Percentiles rank a stretch among this genome's conserved stretches.
Evolutionary conservation across 257 asterid species (phyloP).

Genomic region (Forsythia viridissima): DNA sequence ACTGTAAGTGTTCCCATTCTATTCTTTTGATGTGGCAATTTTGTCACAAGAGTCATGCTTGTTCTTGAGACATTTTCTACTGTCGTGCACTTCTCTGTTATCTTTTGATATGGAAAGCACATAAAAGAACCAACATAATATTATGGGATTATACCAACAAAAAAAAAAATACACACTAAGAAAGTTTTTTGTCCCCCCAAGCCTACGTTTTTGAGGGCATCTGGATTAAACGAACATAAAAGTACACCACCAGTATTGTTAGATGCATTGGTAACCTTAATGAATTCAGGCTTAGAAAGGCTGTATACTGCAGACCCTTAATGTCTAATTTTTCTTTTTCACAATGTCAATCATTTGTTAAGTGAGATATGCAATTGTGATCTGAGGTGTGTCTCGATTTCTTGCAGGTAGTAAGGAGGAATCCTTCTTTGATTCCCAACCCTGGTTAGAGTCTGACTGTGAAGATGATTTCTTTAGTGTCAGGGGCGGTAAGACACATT

Average conservation of each 20-base stretch:
- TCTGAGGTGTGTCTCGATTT: constrained; percentile 20
- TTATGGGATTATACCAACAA: not conserved
- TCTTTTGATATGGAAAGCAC: not conserved
- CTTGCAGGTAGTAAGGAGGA: constrained; percentile 76
- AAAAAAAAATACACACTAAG: not conserved
- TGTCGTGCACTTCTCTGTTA: not conserved
- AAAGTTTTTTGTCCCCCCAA: no score
- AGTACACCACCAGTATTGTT: not conserved
- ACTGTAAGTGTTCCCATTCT: not conserved
- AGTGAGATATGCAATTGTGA: not conserved
- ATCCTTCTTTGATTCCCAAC: constrained; percentile 68
- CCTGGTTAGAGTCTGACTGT: constrained; percentile 80
- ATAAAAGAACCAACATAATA: not conserved
- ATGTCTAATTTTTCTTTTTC: not conserved
- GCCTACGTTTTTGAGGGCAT: not conserved
- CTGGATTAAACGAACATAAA: not conserved
- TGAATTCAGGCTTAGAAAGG: not conserved
- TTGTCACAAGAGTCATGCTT: not conserved
- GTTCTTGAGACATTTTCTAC: not conserved
- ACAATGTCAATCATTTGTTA: not conserved
- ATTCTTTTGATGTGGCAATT: not conserved
- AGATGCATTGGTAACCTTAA: not conserved
- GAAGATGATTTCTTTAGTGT: constrained; percentile 83
- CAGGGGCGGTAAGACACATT: constrained; percentile 66
- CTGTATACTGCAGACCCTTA: not conserved